phyloP scores from a whole-genome alignment of 225 moss, liverwort and hornwort species.

The Straminergon stramineum region DNA sequence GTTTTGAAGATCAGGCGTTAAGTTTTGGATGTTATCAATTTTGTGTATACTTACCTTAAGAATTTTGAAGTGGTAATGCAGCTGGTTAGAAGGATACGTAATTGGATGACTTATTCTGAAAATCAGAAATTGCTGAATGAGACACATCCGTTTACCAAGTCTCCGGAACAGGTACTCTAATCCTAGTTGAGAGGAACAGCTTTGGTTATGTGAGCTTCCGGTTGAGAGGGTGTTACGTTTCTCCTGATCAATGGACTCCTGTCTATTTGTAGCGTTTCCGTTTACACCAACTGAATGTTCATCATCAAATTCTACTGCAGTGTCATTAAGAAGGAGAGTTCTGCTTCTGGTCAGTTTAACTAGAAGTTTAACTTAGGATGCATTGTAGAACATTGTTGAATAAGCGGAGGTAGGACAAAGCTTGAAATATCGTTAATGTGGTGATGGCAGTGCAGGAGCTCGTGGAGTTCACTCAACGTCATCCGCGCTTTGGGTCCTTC shows the following conservation, averaged over 20 bases:
- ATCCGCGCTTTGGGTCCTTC: conserved; percentile 30
- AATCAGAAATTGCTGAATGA: conserved; percentile 22
- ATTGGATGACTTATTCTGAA: conserved; percentile 13
- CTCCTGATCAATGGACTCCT: neutral
- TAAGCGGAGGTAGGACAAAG: neutral
- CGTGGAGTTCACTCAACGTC: conserved; percentile 29
- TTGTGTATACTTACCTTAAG: neutral
- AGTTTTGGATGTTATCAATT: neutral
- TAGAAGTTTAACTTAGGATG: neutral
- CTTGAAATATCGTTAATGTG: conserved; percentile 18
- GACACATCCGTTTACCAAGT: conserved; percentile 31
- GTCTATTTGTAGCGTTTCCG: neutral
- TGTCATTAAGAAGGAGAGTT: neutral
- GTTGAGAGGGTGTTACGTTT: neutral
- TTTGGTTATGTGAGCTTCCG: neutral
- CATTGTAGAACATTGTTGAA: neutral
- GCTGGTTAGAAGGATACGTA: conserved; percentile 31
- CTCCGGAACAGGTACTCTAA: conserved; percentile 44
- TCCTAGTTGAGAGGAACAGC: neutral
- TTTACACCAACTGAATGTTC: neutral
- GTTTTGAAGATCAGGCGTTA: neutral
- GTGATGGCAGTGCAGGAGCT: conserved; percentile 46
- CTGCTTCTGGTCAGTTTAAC: neutral
- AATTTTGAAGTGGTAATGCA: conserved; percentile 7
- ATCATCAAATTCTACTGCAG: neutral